Evolutionary conservation across 1,284 basidiomycete genomes (phyloP), one percentile per base, ranked within the genome.

Genomic region (Ustilago hordei): DNA sequence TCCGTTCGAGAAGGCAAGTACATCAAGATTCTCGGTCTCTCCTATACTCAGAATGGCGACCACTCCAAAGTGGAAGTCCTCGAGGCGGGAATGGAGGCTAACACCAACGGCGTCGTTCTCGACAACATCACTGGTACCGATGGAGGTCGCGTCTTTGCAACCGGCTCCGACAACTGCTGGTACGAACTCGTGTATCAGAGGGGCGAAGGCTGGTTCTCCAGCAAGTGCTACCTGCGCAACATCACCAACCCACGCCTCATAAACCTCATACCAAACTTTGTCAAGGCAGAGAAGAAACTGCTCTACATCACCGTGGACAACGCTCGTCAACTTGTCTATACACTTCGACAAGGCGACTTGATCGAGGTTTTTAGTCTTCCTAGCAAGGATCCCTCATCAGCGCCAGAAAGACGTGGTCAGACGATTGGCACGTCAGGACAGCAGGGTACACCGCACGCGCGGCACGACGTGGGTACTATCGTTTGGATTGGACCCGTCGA

Each of bases 131-230:
- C 90, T 62, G 93, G 93, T 11, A 95, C 93, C 1, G 85, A 89
- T 23, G 90, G 92, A 39, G 97, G 96, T 31, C 90, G 95, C 59
- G 93, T 98, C 78, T 98, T 99, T 87, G 93, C 95, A 90, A 73
- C 90, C 62, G 95, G 95, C 12, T 89, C 90, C 17, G 95, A 98
- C 86, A 94, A 94, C 23, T 92, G 92, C 84, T 87, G 98, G 48
- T 98, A 97, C 86, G 97, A 98, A 87, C 88, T 99, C 56, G 92
- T 93, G 82, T 99, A 99, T 86, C 93, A 95, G 82, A 91, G 93
- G 73, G 92, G 90, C 76, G 93, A 95, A 83, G 93, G 93, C 1
- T 98, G 95, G 95, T 96, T 98, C 87, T 93, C 91, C 64, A 94
- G 94, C 83, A 83, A 88, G 75, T 83, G 87, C 57, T 91, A 93